Percentiles rank a stretch among this genome's conserved stretches.
These are phyloP conservation scores for Yarrowia deformans DNA, from an alignment of 805 yeast genomes.

Conservation along the genomic window DNA sequence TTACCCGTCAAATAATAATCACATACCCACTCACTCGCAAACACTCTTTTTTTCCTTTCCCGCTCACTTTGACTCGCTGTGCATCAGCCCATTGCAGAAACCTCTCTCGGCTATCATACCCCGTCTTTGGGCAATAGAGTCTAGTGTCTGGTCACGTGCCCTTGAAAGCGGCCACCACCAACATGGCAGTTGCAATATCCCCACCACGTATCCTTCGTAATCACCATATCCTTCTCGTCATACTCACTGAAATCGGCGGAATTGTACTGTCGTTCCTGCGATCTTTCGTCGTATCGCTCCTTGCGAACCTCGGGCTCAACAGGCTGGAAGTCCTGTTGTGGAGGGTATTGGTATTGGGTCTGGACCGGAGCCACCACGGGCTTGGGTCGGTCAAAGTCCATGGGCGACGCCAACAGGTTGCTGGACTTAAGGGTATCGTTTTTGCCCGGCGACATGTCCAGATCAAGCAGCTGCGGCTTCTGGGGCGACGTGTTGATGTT, in stretches of 20 bases:
- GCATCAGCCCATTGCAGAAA: conserved; percentile 10
- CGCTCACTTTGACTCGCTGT: conserved; percentile 5
- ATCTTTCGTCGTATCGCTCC: conserved; percentile 24
- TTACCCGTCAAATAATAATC: not conserved
- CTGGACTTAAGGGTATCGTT: conserved; percentile 9
- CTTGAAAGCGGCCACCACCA: not conserved
- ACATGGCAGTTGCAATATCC: not conserved
- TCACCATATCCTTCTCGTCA: not conserved
- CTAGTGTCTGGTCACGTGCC: conserved; percentile 10
- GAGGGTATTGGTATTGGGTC: conserved; percentile 30
- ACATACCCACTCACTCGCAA: not conserved
- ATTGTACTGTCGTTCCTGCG: conserved; percentile 28
- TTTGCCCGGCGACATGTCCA: conserved; percentile 38
- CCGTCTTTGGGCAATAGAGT: not conserved
- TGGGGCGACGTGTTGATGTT: conserved; percentile 10
- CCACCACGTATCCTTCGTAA: not conserved
- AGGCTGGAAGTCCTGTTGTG: conserved; percentile 26
- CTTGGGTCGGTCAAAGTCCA: conserved; percentile 14
- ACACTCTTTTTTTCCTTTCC: not conserved
- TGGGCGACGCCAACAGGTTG: conserved; percentile 7
- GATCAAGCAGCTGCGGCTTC: conserved; percentile 34
- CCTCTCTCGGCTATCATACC: conserved; percentile 1
- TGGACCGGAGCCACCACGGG: conserved; percentile 18
- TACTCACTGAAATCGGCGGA: conserved; percentile 37
- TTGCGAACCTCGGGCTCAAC: conserved; percentile 18